phyloP scores from a whole-genome alignment of 2,329 filamentous ascomycete species.

The Ophiosphaerella korrae region DNA sequence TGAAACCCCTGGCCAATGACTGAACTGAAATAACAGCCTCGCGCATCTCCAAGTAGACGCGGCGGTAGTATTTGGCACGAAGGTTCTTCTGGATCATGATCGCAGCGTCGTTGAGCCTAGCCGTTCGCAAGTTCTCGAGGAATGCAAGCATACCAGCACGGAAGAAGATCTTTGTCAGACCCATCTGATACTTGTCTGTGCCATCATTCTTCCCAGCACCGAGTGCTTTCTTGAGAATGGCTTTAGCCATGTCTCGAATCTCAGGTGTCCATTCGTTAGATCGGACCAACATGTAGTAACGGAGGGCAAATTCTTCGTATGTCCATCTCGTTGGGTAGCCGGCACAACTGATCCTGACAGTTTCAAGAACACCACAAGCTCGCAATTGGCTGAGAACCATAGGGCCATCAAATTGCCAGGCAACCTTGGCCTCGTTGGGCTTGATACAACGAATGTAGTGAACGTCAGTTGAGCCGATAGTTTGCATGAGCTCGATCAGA shows the following conservation, averaged over 20 bases:
- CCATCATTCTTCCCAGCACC: constrained; percentile 66
- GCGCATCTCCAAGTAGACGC: constrained; percentile 85
- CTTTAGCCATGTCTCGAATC: constrained; percentile 91
- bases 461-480: constrained; percentile 96
- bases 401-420: constrained; percentile 97
- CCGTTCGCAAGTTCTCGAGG: constrained; percentile 90
- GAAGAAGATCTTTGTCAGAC: constrained; percentile 99
- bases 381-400: constrained; percentile 98
- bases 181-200: constrained; percentile 95
- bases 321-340: constrained; percentile 98
- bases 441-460: constrained; percentile 99
- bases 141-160: constrained; percentile 98
- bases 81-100: constrained; percentile 99
- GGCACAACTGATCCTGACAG: constrained; percentile 94
- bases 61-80: constrained; percentile 91
- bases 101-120: constrained; percentile 87
- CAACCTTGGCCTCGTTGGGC: constrained; percentile 93
- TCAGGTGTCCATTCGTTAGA: constrained; percentile 91
- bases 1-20: constrained; percentile 74
- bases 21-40: constrained; percentile 81
- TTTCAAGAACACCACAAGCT: constrained; percentile 98
- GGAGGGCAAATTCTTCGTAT: constrained; percentile 95
- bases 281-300: constrained; percentile 97
- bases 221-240: constrained; percentile 86
- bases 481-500: constrained; percentile 95